phyloP scores from a whole-genome alignment of 208 protist genomes.

The Trypanosoma brucei region DNA sequence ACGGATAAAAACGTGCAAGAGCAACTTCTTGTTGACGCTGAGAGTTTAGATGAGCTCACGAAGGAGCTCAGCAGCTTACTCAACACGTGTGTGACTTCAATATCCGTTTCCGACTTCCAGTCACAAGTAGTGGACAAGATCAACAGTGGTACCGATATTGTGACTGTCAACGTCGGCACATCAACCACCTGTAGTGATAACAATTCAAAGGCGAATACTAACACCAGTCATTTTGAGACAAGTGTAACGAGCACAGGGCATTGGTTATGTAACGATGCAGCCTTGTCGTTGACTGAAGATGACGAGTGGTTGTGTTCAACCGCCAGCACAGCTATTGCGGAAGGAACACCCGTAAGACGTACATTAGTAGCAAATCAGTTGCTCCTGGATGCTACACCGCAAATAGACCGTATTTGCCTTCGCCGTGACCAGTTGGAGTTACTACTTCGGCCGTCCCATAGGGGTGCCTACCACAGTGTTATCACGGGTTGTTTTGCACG shows the following conservation, averaged over 20 bases:
- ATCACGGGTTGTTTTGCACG: slow-evolving; percentile 50
- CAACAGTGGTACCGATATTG: slow-evolving; percentile 37
- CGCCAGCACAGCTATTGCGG: slow-evolving; percentile 4
- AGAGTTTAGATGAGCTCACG: slow-evolving; percentile 25
- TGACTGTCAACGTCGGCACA: slow-evolving; percentile 31
- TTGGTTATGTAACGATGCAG: background rate
- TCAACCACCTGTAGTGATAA: background rate
- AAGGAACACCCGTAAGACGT: background rate
- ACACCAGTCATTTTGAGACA: background rate
- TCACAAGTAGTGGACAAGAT: slow-evolving; percentile 56
- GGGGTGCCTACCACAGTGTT: slow-evolving; percentile 27
- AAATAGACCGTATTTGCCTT: slow-evolving; percentile 41
- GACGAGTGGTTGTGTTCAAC: slow-evolving; percentile 7
- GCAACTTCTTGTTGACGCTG: slow-evolving; percentile 52
- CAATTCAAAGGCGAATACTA: background rate
- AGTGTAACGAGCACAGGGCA: background rate
- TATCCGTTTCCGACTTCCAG: slow-evolving; percentile 56
- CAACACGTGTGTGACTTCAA: slow-evolving; percentile 24
- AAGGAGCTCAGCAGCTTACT: slow-evolving; percentile 32
- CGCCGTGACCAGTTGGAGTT: slow-evolving; percentile 25
- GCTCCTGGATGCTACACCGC: slow-evolving; percentile 22
- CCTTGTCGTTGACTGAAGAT: background rate
- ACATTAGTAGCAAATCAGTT: background rate
- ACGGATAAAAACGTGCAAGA: slow-evolving; percentile 48
- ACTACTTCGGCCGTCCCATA: slow-evolving; percentile 27